Conservation (phyloP, 2,329 filamentous ascomycete genomes). For the Phyllosticta citrichinensis region DNA sequence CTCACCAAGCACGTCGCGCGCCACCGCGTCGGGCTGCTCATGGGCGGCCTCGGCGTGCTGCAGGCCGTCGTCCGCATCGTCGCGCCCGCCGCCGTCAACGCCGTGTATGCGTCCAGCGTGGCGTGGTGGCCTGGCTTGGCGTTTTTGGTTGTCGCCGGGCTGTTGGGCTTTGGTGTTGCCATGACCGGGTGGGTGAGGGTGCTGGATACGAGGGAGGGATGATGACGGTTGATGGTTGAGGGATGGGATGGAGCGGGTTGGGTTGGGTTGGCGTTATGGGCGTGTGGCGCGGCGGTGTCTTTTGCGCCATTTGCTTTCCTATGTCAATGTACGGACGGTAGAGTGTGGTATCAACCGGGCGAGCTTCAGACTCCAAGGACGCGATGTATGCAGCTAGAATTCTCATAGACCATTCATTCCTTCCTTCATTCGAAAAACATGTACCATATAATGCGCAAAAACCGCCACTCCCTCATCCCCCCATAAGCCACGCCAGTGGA, state of each 20-base stretch:
- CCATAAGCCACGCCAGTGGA: too few relatives aligned
- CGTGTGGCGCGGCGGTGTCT: neutral
- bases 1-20: conserved; percentile 11
- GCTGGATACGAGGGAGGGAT: neutral
- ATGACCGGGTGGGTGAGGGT: conserved; percentile 1
- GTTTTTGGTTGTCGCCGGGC: conserved; percentile 10
- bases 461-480: too few relatives aligned
- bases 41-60: conserved; percentile 12
- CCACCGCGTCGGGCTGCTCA: conserved; percentile 8
- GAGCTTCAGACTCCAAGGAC: too few relatives aligned
- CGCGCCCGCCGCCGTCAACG: conserved; percentile 9
- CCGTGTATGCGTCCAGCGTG: conserved; percentile 9
- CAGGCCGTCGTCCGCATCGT: conserved; percentile 10
- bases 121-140: conserved; percentile 3
- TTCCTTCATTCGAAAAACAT: too few relatives aligned
- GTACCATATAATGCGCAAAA: too few relatives aligned
- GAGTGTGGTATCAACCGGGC: too few relatives aligned
- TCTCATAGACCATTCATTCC: too few relatives aligned
- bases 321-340: too few relatives aligned
- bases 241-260: neutral
- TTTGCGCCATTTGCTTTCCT: too few relatives aligned
- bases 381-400: too few relatives aligned
- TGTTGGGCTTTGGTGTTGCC: conserved; percentile 3
- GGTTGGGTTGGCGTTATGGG: neutral
- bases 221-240: neutral